phyloP scores from a whole-genome alignment of 129 eudicot genomes.

The Lonicera japonica region DNA sequence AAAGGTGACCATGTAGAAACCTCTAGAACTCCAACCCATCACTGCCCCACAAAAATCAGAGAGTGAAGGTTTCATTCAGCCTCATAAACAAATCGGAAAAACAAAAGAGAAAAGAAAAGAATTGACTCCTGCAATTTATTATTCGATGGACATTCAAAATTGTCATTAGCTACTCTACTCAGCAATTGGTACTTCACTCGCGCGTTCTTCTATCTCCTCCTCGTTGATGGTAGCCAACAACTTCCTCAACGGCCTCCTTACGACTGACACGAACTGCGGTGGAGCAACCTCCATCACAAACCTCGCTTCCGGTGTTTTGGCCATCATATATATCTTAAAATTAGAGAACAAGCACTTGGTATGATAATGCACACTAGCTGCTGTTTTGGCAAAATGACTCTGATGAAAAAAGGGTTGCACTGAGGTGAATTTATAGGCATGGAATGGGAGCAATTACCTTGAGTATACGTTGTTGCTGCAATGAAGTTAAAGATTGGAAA shows the following conservation, averaged over 20 bases:
- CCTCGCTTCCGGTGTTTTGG: constrained; percentile 33
- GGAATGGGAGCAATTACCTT: neutral
- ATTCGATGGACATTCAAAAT: neutral
- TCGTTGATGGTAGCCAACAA: constrained; percentile 60
- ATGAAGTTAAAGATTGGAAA: neutral
- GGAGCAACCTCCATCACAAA: constrained; percentile 72
- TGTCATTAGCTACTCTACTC: neutral
- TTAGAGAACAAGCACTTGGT: too few species aligned
- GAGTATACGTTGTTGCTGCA: constrained; percentile 5
- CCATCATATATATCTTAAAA: constrained; percentile 19
- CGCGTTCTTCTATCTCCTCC: constrained; percentile 26
- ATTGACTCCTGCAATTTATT: neutral
- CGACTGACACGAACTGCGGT: constrained; percentile 34
- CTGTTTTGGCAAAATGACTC: neutral
- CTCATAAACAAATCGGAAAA: too few species aligned
- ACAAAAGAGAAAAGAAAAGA: too few species aligned
- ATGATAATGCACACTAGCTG: neutral
- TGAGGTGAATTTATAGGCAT: constrained; percentile 28
- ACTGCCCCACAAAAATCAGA: too few species aligned
- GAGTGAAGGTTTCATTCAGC: too few species aligned
- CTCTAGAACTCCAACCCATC: neutral
- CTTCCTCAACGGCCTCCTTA: constrained; percentile 35
- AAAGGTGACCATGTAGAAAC: neutral
- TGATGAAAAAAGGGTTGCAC: constrained; percentile 5
- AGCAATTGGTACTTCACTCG: neutral